Base-by-base conservation (phyloP, 208 protist genomes). In the Trypanosoma avium region DNA sequence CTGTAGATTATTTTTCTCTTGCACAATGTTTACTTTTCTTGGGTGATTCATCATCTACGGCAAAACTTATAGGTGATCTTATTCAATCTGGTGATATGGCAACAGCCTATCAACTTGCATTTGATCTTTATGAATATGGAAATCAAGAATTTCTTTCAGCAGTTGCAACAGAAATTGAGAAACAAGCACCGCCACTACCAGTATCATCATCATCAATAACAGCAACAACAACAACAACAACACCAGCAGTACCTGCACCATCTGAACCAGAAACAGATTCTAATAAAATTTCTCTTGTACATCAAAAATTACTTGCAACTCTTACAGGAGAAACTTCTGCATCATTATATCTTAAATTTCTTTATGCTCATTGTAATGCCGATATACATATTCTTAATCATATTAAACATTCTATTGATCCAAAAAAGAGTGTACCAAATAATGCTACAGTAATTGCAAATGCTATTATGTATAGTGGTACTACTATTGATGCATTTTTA, bases 391-490 rank as follows among this genome's bases (percentile, higher is more conserved):
- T 99, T 35, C 74, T 99, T 26, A 97, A 98, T 36, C 93, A 96
- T 40, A 98, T 98, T 56, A 99, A 99, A 84, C 73, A 75, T 36
- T 70, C 60, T 60, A 81, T 96, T 24, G 89, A 95, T 68, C 40
- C 74, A 9, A 75, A 75, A 47, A 82, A 83, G 63, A 56, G 81
- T 21, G 57, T 96, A n/a, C 77, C 97, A 24, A 94, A 99, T 81
- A 97, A 87, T 54, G 97, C 94, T 3, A 97, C 90, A 7, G 90
- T 99, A 22, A 94, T 98, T 42, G 82, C 96, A 19, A 94, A 99
- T 81, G 93, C 90, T 5, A 75, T 99, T 52, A 99, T 99, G 97
- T 96, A 99, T 73, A 82, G 88, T 60, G 99, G 98, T 38, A 99
- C 99, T 17, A 99, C 97, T 45, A 90, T 94, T 59, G 98, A 99